Conservation (phyloP, 164 flowering plant species). For the Magnolia kwangsiensis region DNA sequence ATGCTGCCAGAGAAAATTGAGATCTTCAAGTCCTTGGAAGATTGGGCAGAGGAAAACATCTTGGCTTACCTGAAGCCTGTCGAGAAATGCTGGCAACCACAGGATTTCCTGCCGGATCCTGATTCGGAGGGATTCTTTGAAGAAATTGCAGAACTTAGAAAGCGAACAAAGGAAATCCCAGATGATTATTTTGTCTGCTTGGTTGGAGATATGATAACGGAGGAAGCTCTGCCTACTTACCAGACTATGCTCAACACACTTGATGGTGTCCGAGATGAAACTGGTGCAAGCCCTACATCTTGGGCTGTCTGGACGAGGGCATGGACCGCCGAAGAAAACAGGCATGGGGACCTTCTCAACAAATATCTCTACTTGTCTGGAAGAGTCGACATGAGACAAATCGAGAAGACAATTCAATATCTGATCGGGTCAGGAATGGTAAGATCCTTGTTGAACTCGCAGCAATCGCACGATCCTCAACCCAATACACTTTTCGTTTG, state of each 20-base stretch:
- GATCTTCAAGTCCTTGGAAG: constrained; percentile 56
- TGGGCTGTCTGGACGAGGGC: constrained; percentile 79
- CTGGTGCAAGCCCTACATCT: constrained; percentile 66
- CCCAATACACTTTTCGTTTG: background rate
- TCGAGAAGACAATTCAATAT: constrained; percentile 72
- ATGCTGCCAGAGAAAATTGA: constrained; percentile 69
- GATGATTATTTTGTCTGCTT: constrained; percentile 67
- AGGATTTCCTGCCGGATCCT: constrained; percentile 66
- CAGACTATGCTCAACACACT: constrained; percentile 58
- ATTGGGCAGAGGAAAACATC: constrained; percentile 59
- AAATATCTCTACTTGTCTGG: constrained; percentile 61
- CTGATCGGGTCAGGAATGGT: constrained; percentile 73
- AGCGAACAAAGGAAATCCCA: constrained; percentile 63
- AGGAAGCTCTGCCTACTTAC: constrained; percentile 49
- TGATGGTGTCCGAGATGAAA: constrained; percentile 59
- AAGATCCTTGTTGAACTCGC: constrained; percentile 11
- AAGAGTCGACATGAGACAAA: constrained; percentile 62
- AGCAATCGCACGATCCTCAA: background rate
- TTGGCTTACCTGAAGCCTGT: constrained; percentile 57
- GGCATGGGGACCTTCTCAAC: constrained; percentile 58
- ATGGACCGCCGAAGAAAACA: constrained; percentile 59
- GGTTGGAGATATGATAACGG: constrained; percentile 73
- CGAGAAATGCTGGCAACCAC: constrained; percentile 74
- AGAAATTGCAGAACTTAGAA: constrained; percentile 51
- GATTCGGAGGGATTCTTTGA: constrained; percentile 58